These are phyloP conservation scores for Phoenix roebelenii DNA, from an alignment of 176 grass and related monocot species.

Conservation along the genomic window DNA sequence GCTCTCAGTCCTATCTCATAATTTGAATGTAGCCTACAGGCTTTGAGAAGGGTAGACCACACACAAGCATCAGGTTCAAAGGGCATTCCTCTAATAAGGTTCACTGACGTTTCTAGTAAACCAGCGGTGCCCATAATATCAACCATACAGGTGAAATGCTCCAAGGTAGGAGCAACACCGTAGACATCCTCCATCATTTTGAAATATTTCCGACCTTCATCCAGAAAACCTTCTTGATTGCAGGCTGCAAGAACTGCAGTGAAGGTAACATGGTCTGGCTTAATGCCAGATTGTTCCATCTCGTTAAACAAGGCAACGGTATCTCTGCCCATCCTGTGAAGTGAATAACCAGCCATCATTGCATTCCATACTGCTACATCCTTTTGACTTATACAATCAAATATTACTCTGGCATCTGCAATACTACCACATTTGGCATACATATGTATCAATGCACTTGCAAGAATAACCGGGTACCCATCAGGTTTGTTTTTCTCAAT, in stretches of 20 bases:
- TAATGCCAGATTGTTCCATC: slow-evolving; percentile 32
- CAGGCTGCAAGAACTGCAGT: slow-evolving; percentile 57
- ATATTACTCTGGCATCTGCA: slow-evolving; percentile 37
- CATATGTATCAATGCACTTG: slow-evolving; percentile 48
- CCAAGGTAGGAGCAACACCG: slow-evolving; percentile 46
- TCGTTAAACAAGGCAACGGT: slow-evolving; percentile 28
- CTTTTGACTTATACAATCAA: slow-evolving; percentile 28
- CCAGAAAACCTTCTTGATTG: slow-evolving; percentile 46
- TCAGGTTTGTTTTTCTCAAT: slow-evolving; percentile 42
- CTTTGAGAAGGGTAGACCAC: slow-evolving; percentile 59
- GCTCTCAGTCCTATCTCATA: slow-evolving; percentile 47
- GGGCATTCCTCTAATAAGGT: slow-evolving; percentile 47
- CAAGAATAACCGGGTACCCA: slow-evolving; percentile 31
- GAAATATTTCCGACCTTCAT: slow-evolving; percentile 42
- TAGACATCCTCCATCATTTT: slow-evolving; percentile 45
- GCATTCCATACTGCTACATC: slow-evolving; percentile 58
- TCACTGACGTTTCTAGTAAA: slow-evolving; percentile 43
- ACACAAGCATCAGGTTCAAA: slow-evolving; percentile 55
- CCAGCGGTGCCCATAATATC: slow-evolving; percentile 52
- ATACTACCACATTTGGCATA: slow-evolving; percentile 67
- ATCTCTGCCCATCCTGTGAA: slow-evolving; percentile 42
- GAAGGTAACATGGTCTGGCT: slow-evolving; percentile 46
- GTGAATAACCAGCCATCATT: slow-evolving; percentile 46
- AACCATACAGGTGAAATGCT: slow-evolving; percentile 65
- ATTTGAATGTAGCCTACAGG: slow-evolving; percentile 53